Base-by-base conservation (phyloP, 1,284 basidiomycete genomes). In the Xanthoconium separans region DNA sequence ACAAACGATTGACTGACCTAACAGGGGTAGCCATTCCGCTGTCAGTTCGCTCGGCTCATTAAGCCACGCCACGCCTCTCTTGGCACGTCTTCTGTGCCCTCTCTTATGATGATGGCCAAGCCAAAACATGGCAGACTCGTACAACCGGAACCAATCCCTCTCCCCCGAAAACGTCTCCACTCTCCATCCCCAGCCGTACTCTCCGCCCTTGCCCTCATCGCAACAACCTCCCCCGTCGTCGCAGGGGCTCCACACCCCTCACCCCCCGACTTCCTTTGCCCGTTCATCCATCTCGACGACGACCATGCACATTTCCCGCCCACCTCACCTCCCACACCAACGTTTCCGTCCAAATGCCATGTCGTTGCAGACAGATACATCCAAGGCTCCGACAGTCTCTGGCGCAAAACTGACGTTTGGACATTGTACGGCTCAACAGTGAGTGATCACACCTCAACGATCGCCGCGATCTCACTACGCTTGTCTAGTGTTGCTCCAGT, bases 341-440 rank as follows among this genome's bases (percentile, higher is more conserved):
- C 13, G 2, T 13, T 37, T 37, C 11, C 8, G 10, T 0, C 45
- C 10, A 11, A 47, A 7, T 53, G 51, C 4, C 11, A 22, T 3
- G 40, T 47, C 10, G 34, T 53, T 11, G 83, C 87, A 33, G 78
- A 82, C 68, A 82, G 75, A 64, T 89, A 78, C 68, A 72, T 74
- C 50, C 63, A 76, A 61, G 82, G 75, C 16, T 50, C 70, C n/a
- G 85, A 87, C 73, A 82, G 80, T 13, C 66, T 72, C 51, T 89
- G 86, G 86, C 76, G 79, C 54, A 83, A 77, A 68, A 75, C 77
- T 4, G 70, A 75, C n/a, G 61, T 64, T 30, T 89, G 81, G 73
- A 79, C 81, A 15, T 68, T 88, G 29, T 87, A 85, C 62, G 86
- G 86, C 40, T 81, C 81, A 27, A 78, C 81, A 20, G 73, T 83